These are phyloP conservation scores for Quercus bicolor DNA, from an alignment of 306 rosid species.

Conservation along the genomic window DNA sequence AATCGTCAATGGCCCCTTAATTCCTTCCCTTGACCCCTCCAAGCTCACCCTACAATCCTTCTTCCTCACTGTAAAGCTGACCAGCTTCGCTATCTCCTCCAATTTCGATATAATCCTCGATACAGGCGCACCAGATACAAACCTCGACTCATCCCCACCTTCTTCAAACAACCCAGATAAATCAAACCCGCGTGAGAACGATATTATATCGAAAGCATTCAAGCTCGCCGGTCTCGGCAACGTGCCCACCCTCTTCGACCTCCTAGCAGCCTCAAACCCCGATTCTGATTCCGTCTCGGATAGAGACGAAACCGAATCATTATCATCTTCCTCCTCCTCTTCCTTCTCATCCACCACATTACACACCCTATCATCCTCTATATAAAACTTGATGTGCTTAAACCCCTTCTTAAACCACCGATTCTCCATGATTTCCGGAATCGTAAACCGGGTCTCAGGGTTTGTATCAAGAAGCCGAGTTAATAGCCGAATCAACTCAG, in stretches of 20 bases:
- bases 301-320: slow-evolving; percentile 47
- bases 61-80: slow-evolving; percentile 58
- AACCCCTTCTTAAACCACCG: slow-evolving; percentile 89
- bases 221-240: slow-evolving; percentile 59
- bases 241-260: not conserved
- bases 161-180: slow-evolving; percentile 63
- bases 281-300: slow-evolving; percentile 39
- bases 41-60: slow-evolving; percentile 54
- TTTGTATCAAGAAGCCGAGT: slow-evolving; percentile 59
- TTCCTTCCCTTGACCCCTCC: slow-evolving; percentile 59
- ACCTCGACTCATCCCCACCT: slow-evolving; percentile 50
- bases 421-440: slow-evolving; percentile 83
- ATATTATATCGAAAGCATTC: slow-evolving; percentile 61
- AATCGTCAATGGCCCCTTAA: slow-evolving; percentile 46
- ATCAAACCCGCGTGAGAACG: slow-evolving; percentile 59
- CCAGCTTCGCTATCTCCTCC: slow-evolving; percentile 55
- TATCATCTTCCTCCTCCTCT: slow-evolving; percentile 25
- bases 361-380: slow-evolving; percentile 82
- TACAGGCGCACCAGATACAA: slow-evolving; percentile 42
- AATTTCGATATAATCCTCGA: slow-evolving; percentile 46
- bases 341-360: slow-evolving; percentile 42
- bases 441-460: slow-evolving; percentile 62
- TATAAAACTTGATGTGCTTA: slow-evolving; percentile 76
- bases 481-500: slow-evolving; percentile 52
- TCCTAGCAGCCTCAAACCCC: slow-evolving; percentile 33